phyloP scores from a whole-genome alignment of 345 rosid species.

The Linum tenue region DNA sequence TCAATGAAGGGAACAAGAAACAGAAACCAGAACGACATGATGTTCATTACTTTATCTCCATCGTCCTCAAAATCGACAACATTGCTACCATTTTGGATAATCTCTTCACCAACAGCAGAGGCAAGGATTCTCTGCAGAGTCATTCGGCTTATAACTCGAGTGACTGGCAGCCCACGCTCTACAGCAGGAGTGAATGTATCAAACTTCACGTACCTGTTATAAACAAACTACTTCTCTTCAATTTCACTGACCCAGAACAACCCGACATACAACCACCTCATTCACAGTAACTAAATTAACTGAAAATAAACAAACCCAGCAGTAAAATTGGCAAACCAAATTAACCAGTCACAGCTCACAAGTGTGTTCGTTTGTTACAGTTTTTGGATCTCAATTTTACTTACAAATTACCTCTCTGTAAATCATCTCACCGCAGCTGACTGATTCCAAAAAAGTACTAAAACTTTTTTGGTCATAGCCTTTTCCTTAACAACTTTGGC shows the following conservation, averaged over 20 bases:
- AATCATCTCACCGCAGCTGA: no score
- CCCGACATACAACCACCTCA: background rate
- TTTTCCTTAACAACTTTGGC: no score
- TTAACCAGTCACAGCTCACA: no score
- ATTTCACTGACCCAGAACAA: constrained; percentile 7
- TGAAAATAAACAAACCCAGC: no score
- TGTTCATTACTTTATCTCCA: constrained; percentile 52
- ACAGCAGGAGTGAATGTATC: constrained; percentile 95
- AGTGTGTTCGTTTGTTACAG: no score
- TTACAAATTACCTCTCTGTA: no score
- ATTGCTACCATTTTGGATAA: constrained; percentile 65
- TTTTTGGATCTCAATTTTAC: no score
- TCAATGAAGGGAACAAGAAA: constrained; percentile 13
- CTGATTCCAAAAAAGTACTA: no score
- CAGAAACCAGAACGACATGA: background rate
- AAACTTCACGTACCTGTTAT: constrained; percentile 75
- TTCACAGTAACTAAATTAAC: background rate
- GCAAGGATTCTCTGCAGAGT: constrained; percentile 79
- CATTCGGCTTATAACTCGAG: constrained; percentile 85
- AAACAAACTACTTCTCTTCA: constrained; percentile 13
- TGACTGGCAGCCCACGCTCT: constrained; percentile 79
- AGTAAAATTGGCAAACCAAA: no score
- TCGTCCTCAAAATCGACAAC: constrained; percentile 77
- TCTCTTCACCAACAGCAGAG: constrained; percentile 68
- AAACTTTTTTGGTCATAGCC: no score